These are phyloP conservation scores for Cutaneotrichosporon daszewskae DNA, from an alignment of 1,284 basidiomycete species.

Conservation along the genomic window DNA sequence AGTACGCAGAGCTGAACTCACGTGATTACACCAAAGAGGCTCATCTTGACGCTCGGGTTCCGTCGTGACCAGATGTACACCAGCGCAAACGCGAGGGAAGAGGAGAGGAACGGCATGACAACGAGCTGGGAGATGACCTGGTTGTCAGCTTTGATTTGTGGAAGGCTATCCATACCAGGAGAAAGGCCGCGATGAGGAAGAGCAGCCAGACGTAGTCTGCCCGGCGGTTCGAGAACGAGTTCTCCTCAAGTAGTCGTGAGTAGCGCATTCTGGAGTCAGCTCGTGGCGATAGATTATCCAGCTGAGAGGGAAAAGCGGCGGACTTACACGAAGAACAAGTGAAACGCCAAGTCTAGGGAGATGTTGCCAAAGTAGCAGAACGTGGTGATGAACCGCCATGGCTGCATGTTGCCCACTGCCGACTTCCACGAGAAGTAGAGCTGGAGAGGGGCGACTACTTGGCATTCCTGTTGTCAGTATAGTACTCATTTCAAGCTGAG, in stretches of 20 bases:
- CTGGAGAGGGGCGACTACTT: constrained; percentile 79
- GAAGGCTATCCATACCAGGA: constrained; percentile 56
- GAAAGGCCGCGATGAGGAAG: constrained; percentile 68
- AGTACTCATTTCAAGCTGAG: too few relatives aligned
- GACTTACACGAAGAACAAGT: constrained; percentile 93
- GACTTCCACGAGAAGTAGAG: constrained; percentile 85
- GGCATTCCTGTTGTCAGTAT: constrained; percentile 71
- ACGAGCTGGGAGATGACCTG: constrained; percentile 76
- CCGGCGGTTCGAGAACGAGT: constrained; percentile 79
- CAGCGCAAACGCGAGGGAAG: constrained; percentile 72
- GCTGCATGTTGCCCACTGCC: constrained; percentile 72
- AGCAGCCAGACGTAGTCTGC: constrained; percentile 95
- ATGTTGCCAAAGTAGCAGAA: constrained; percentile 95
- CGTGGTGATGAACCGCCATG: constrained; percentile 82
- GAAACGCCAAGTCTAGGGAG: constrained; percentile 91
- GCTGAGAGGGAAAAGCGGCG: neutral
- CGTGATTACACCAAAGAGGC: constrained; percentile 87
- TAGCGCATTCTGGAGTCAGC: constrained; percentile 73
- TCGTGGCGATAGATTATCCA: neutral
- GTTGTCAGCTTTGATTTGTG: neutral
- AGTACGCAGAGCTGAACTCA: constrained; percentile 21
- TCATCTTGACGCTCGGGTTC: constrained; percentile 90
- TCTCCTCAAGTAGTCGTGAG: constrained; percentile 90
- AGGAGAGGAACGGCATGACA: constrained; percentile 70
- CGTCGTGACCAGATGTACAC: constrained; percentile 95